Evolutionary conservation across 164 flowering plant genomes (phyloP), one percentile per base, ranked within the genome.

Genomic region (Annona cherimola): DNA sequence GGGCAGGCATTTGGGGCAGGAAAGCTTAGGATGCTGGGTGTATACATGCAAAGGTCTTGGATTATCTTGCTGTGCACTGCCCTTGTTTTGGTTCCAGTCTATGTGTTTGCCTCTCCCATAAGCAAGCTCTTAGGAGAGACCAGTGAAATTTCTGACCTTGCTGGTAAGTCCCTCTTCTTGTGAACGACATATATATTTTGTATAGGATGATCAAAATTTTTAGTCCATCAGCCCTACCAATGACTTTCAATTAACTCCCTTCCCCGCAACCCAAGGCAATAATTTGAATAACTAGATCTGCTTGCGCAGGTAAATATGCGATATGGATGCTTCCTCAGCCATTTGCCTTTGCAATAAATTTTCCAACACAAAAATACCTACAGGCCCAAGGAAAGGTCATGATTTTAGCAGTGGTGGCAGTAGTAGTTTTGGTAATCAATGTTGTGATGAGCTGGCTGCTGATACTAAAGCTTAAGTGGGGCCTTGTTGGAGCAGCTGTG

Each of bases 1-100:
- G 97, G 97, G 19, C 93, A 88, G 77, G 93, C 97, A 9, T 83
- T 16, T 50, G 97, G 97, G 19, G 97, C 95, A 2, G 88, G 89
- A 5, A 84, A 90, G 75, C 4, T 80, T 0, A 89, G 84, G 39
- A 87, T 90, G 93, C 81, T 90, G 0, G 94, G 97, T 2, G 67
- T 92, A 4, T 90, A 92, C 76, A 81, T 90, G 91, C 97, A 92
- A 63, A 75, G 93, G 71, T 88, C 94, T 11, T 70, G 73, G 73
- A 3, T 70, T 40, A 70, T 70, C 43, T 50, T 60, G 35, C 2
- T 41, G 20, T 12, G 8, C 54, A 61, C 66, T 16, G 50, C 66
- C 18, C 54, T 61, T n/a, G 5, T 70, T 20, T 1, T 60, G 55
- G 20, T 18, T 42, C 66, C 55, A 5, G 3, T 70, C 20, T 70